Base-by-base conservation (phyloP, 2,329 filamentous ascomycete species). In the Penicillium vulpinum region DNA sequence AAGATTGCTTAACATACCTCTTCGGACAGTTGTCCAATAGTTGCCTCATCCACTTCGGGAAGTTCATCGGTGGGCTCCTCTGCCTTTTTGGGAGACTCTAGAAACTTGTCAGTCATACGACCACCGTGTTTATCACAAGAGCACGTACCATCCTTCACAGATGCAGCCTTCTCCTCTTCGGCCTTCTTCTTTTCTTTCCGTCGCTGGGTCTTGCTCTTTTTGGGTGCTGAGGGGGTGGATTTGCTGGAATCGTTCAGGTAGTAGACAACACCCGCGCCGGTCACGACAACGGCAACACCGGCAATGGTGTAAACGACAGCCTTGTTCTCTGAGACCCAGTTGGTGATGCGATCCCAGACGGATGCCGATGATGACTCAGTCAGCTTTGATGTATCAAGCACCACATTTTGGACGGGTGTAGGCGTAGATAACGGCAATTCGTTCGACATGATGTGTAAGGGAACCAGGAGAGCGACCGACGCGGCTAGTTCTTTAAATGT, bases 241-340 rank as follows among this genome's bases (percentile, higher is more conserved):
- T 77, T 76, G 62, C 73, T 77, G 36, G 80, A 78, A 68, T 89
- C 77, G 53, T 81, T 79, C 65, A 96, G 81, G 77, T 97, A 97
- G 81, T 97, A 99, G 71, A 96, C 88, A 41, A 91, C 90, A 67
- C 94, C 93, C 33, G 92, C 93, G 60, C 90, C 91, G 15, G 91
- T 94, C 55, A 96, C 90, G 41, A 97, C 91, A 46, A 96, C 85
- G 52, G 93, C 93, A 58, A 96, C 90, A 70, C 94, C 94, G 54
- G 93, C 94, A 77, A 97, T 91, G 65, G 94, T 97, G 78, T 97
- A 99, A 62, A 96, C 92, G 53, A 93, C 84, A 46, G 91, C 89
- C 81, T 97, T 97, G 80, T 99, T 92, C 75, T 97, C 93, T 2
- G 92, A 90, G 15, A 90, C 92, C 93, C 94, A 99, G 71, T 82